phyloP scores from a whole-genome alignment of 805 yeast species.

The Barnettozyma salicaria region DNA sequence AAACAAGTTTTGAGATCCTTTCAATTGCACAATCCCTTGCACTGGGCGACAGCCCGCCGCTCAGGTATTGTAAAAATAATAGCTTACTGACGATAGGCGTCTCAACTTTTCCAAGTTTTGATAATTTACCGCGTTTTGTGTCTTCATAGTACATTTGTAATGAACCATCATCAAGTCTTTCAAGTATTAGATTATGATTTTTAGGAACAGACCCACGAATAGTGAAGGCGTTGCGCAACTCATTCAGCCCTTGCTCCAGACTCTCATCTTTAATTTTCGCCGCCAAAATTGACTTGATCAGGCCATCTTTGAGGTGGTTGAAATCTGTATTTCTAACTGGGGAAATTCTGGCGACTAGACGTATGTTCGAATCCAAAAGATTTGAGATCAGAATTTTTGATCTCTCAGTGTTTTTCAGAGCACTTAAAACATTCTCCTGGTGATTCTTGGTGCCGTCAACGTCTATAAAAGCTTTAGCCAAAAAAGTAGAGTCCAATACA shows the following conservation, averaged over 20 bases:
- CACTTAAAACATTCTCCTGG: slow-evolving; percentile 34
- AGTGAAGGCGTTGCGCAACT: slow-evolving; percentile 56
- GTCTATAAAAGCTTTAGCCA: slow-evolving; percentile 34
- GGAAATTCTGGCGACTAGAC: slow-evolving; percentile 66
- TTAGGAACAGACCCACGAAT: slow-evolving; percentile 70
- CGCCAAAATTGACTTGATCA: slow-evolving; percentile 71
- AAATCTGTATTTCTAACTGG: slow-evolving; percentile 92
- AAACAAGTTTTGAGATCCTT: slow-evolving; percentile 27
- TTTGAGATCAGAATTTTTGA: slow-evolving; percentile 50
- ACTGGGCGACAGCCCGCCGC: slow-evolving; percentile 64
- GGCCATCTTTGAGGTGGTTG: slow-evolving; percentile 83
- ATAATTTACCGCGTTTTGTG: slow-evolving; percentile 30
- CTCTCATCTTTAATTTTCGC: slow-evolving; percentile 45
- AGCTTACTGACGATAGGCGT: slow-evolving; percentile 60
- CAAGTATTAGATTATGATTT: slow-evolving; percentile 60
- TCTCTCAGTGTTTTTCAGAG: slow-evolving; percentile 44
- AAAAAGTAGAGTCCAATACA: slow-evolving; percentile 38
- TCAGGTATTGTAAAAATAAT: slow-evolving; percentile 70
- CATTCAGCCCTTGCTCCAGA: slow-evolving; percentile 58
- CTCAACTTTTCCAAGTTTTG: slow-evolving; percentile 50
- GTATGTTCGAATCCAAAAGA: slow-evolving; percentile 52
- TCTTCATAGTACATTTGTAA: slow-evolving; percentile 40
- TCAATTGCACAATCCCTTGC: slow-evolving; percentile 40
- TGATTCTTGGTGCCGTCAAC: slow-evolving; percentile 30
- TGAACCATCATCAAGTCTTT: slow-evolving; percentile 42